Evolutionary conservation across 257 asterid genomes (phyloP), one percentile per base, ranked within the genome.

Genomic region (Solanum dulcamara): DNA sequence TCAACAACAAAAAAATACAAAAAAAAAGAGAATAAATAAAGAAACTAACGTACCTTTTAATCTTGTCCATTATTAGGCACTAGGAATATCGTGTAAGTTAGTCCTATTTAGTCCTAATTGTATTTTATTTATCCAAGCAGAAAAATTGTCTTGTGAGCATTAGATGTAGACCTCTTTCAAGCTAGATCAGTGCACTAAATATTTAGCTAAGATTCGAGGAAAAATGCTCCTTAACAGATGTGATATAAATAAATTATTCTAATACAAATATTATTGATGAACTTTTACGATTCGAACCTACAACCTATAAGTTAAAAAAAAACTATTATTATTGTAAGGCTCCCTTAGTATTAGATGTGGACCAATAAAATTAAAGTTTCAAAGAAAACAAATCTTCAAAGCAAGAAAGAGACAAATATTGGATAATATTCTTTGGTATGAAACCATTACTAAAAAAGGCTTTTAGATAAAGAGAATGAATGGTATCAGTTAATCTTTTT

Each of bases 401-500:
- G 80, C 81, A 72, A 72, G 22, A 24, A 60, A 60, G 35, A 60
- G 35, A 60, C 35, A 60, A 84, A 40, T 17, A 11, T 37, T 26
- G 67, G 64, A 62, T 30, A 75, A 66, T 82, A 86, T 83, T 59
- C 84, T 83, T 74, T 26, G 86, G 85, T 81, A 86, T 48, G 60
- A 83, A 75, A 26, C 88, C 66, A 50, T 37, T 62, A 18, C 35
- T 72, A 7, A 75, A 44, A 75, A 14, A 11, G 50, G 28, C 24
- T 60, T 60, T 17, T 57, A 40, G 62, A 70, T 55, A 71, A 28
- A 83, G 33, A 86, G 24, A 77, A 18, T 59, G 14, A 12, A n/a
- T 30, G 83, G 22, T 1, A 81, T 59, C 33, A 80, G 26, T 46
- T 44, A 26, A 74, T 40, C 55, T 72, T 74, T 37, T 2, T 24